Base-by-base conservation (phyloP, 2,329 filamentous ascomycete genomes). In the Mollisiaceae sp. region DNA sequence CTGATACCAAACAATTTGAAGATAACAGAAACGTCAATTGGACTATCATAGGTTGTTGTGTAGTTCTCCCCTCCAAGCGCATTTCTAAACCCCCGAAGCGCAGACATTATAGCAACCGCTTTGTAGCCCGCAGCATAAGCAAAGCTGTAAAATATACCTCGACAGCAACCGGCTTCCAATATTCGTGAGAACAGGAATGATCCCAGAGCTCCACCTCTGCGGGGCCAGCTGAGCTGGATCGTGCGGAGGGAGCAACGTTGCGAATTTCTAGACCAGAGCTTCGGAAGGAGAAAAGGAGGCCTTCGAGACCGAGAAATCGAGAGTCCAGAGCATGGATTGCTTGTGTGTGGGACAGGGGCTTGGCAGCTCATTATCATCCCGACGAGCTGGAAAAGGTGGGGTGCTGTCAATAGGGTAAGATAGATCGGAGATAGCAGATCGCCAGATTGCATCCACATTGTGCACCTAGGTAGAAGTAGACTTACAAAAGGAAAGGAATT, bases 261-360 rank as follows among this genome's bases (percentile, higher is more conserved):
- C 57, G 50, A 60, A 63, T 9, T 58, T 63, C 43, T 60, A 47
- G 54, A 62, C 50, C 6, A 59, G 45, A 3, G 20, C 38, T 6
- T 47, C 43, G 50, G 65, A 59, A 14, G 72, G 71, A n/a, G 45
- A 65, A 70, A 20, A 75, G 71, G 11, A 74, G 64, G 22, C 67
- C 57, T 63, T 73, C 67, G 11, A 75, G 52, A 32, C 72, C 69
- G 1, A 63, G 45, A n/a, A 52, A 56, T 75, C 71, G 47, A 70
- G 72, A 27, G 74, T 72, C 67, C 66, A 74, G 59, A 75, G 69
- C 72, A 75, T 75, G 47, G 72, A 73, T 65, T 73, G 73, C 27
- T n/a, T n/a, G 74, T 66, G 55, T 73, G 72, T 73, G 72, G 45
- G 65, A 63, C 6, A 24, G 47, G 11, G 66, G 68, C 55, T 41